phyloP scores from a whole-genome alignment of 2,329 filamentous ascomycete species.

The Colletotrichum sansevieriae region DNA sequence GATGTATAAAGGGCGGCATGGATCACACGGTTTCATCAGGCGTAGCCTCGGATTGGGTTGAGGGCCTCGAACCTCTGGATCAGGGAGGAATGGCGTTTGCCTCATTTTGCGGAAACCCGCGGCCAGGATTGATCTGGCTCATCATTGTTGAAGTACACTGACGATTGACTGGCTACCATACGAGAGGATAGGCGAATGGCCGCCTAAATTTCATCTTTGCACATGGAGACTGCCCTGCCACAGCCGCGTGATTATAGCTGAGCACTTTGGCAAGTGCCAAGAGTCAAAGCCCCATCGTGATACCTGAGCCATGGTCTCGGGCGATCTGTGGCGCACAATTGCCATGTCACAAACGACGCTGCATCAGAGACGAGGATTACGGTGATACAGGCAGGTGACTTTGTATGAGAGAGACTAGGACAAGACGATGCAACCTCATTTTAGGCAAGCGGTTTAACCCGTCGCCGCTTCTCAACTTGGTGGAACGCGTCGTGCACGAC shows the following conservation, averaged over 20 bases:
- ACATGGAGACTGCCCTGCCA: slow-evolving; percentile 23
- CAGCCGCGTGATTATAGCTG: slow-evolving; percentile 24
- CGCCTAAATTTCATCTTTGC: slow-evolving; percentile 19
- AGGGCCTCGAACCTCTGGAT: slow-evolving; percentile 31
- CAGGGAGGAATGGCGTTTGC: slow-evolving; percentile 38
- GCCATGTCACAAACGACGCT: neutral
- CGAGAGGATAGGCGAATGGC: slow-evolving; percentile 19
- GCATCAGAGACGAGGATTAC: neutral
- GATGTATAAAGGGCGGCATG: slow-evolving; percentile 70
- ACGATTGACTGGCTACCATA: slow-evolving; percentile 35
- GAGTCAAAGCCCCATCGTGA: slow-evolving; percentile 4
- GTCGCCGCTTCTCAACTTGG: neutral
- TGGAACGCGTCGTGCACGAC: neutral
- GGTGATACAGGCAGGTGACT: slow-evolving; percentile 13
- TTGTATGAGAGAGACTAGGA: neutral
- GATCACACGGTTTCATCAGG: slow-evolving; percentile 38
- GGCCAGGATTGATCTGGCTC: slow-evolving; percentile 32
- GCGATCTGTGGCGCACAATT: neutral
- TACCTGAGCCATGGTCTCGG: slow-evolving; percentile 12
- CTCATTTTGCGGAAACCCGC: slow-evolving; percentile 39
- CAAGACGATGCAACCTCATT: neutral
- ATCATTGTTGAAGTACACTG: slow-evolving; percentile 39
- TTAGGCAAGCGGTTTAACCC: neutral
- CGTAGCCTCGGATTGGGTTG: slow-evolving; percentile 39
- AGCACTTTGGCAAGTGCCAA: slow-evolving; percentile 15